phyloP scores from a whole-genome alignment of 441 rosid species.

The Bruguiera hainesii region DNA sequence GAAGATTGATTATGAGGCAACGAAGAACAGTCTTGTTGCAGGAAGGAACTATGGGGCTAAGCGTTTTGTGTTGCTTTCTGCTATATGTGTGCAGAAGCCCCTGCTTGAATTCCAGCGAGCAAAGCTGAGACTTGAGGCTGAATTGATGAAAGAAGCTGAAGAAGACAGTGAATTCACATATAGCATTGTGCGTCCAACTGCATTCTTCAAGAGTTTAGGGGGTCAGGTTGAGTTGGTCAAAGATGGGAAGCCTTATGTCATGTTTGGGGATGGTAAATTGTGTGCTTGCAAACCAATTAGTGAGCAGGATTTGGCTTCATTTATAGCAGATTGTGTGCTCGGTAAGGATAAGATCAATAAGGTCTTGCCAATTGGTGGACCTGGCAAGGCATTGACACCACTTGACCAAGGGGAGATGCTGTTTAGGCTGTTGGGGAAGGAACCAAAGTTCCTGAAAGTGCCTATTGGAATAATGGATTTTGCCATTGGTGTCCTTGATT shows the following conservation, averaged over 20 bases:
- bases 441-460: conserved; percentile 83
- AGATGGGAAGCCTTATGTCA: conserved; percentile 93
- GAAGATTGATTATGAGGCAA: conserved; percentile 89
- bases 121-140: conserved; percentile 71
- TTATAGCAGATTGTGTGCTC: conserved; percentile 72
- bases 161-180: conserved; percentile 46
- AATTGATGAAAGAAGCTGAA: conserved; percentile 45
- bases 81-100: conserved; percentile 87
- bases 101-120: conserved; percentile 78
- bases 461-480: conserved; percentile 93
- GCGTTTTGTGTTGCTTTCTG: conserved; percentile 80
- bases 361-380: conserved; percentile 89
- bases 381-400: conserved; percentile 85
- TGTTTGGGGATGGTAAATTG: conserved; percentile 91
- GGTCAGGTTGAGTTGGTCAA: conserved; percentile 89
- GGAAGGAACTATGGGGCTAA: conserved; percentile 70
- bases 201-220: conserved; percentile 88
- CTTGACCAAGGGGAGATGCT: conserved; percentile 84
- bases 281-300: conserved; percentile 95
- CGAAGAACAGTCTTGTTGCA: conserved; percentile 76
- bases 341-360: conserved; percentile 63
- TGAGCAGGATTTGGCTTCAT: conserved; percentile 79
- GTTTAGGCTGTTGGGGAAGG: conserved; percentile 65
- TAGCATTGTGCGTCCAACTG: conserved; percentile 88
- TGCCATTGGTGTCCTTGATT: conserved; percentile 65